A percentile compares a stretch with the other conserved stretches of the same genome.
Conservation (phyloP, 495 filamentous ascomycete genomes). For the Bombardia bombarda region DNA sequence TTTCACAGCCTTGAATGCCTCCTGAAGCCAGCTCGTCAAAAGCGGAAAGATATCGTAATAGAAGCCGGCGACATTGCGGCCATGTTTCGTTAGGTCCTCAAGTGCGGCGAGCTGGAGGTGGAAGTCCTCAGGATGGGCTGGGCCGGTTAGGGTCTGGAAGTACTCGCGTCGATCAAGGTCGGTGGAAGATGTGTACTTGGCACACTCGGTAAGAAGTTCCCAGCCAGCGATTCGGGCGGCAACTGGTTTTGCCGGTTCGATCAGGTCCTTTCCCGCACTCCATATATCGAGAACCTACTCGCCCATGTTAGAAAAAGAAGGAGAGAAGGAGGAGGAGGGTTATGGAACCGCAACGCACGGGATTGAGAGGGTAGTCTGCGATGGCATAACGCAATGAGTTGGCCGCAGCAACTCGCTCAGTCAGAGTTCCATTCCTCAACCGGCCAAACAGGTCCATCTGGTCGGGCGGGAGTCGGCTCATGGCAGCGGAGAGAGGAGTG, state of each 20-base stretch:
- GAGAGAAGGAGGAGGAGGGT: background rate
- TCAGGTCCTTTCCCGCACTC: slow-evolving; percentile 56
- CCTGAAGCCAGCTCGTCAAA: slow-evolving; percentile 49
- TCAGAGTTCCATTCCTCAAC: slow-evolving; percentile 37
- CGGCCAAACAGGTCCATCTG: slow-evolving; percentile 36
- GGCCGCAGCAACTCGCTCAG: slow-evolving; percentile 48
- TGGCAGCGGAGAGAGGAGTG: slow-evolving; percentile 11
- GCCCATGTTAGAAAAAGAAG: slow-evolving; percentile 7
- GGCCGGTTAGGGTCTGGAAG: slow-evolving; percentile 49
- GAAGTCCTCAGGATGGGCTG: slow-evolving; percentile 48
- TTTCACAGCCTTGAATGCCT: slow-evolving; percentile 46
- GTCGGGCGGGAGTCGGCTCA: slow-evolving; percentile 28
- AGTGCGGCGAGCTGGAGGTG: slow-evolving; percentile 56
- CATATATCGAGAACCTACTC: slow-evolving; percentile 46
- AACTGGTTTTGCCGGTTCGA: slow-evolving; percentile 44
- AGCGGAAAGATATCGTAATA: slow-evolving; percentile 53
- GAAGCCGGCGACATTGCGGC: slow-evolving; percentile 56
- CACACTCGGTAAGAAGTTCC: slow-evolving; percentile 57
- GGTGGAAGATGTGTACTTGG: slow-evolving; percentile 49
- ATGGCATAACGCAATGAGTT: slow-evolving; percentile 46
- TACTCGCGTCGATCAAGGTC: slow-evolving; percentile 58
- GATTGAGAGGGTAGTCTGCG: slow-evolving; percentile 48
- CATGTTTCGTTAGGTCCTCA: slow-evolving; percentile 53
- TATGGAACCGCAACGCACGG: slow-evolving; percentile 23
- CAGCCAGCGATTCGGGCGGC: slow-evolving; percentile 50